Evolutionary conservation across 2,329 filamentous ascomycete genomes (phyloP).

Genomic region (Gliomastix tumulicola): DNA sequence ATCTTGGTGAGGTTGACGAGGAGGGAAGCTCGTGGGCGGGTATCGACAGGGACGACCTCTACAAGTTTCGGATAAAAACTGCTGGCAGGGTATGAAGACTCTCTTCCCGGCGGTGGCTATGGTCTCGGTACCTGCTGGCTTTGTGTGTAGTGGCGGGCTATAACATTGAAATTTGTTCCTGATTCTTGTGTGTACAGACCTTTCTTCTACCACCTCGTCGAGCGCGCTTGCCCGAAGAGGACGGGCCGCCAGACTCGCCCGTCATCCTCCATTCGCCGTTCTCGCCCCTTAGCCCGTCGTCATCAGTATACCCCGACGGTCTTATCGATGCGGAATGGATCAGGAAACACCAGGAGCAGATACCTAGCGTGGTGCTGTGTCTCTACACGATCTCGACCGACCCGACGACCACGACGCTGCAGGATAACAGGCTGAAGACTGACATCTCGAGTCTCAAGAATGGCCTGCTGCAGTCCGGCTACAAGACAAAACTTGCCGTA

Average conservation of each 20-base stretch:
- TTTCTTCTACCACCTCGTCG: constrained; percentile 51
- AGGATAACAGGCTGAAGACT: constrained; percentile 80
- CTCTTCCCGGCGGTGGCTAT: no score
- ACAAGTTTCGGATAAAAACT: constrained; percentile 62
- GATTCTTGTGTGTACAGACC: no score
- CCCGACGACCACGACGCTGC: constrained; percentile 64
- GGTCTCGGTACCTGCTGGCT: no score
- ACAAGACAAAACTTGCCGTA: constrained; percentile 71
- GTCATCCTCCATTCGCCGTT: constrained; percentile 79
- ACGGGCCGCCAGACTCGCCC: constrained; percentile 37
- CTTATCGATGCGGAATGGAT: constrained; percentile 78
- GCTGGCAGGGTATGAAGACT: constrained; percentile 67
- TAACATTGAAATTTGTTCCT: no score
- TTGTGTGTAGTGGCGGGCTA: no score
- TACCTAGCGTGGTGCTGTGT: constrained; percentile 74
- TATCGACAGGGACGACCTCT: constrained; percentile 42
- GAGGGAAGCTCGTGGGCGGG: constrained; percentile 60
- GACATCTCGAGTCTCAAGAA: constrained; percentile 76
- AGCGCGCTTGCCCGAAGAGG: constrained; percentile 43
- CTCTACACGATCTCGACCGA: constrained; percentile 76
- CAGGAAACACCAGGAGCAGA: constrained; percentile 76
- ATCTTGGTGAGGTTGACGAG: constrained; percentile 60
- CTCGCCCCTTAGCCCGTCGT: constrained; percentile 80
- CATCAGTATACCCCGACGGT: constrained; percentile 82
- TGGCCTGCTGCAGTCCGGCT: constrained; percentile 60